These are phyloP conservation scores for Penicillium decumbens DNA, from an alignment of 2,329 filamentous ascomycete genomes.

Conservation along the genomic window DNA sequence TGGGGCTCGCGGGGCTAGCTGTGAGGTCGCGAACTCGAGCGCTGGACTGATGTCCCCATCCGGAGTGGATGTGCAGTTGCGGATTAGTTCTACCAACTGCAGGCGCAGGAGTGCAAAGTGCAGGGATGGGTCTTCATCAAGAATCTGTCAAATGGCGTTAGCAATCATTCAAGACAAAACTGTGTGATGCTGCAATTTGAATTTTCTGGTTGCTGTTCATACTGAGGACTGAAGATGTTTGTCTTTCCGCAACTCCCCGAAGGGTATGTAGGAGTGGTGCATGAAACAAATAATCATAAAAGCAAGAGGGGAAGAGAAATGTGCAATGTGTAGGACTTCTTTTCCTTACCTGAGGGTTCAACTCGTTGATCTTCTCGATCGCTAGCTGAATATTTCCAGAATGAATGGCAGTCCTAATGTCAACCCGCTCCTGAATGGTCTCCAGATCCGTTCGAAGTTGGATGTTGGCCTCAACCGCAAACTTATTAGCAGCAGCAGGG, in stretches of 20 bases:
- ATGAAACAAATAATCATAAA: conserved; percentile 98
- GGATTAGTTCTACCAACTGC: conserved; percentile 90
- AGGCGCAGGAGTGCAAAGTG: conserved; percentile 87
- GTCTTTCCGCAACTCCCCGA: conserved; percentile 82
- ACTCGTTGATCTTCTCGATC: conserved; percentile 80
- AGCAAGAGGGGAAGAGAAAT: conserved; percentile 29
- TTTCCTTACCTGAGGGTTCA: conserved; percentile 77
- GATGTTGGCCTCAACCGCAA: conserved; percentile 89
- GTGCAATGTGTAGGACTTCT: conserved; percentile 2
- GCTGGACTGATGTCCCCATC: conserved; percentile 73
- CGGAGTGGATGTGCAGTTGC: conserved; percentile 61
- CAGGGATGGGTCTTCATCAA: conserved; percentile 75
- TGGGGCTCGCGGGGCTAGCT: conserved; percentile 81
- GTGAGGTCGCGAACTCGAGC: conserved; percentile 77
- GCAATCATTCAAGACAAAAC: conserved; percentile 16
- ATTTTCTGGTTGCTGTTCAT: conserved; percentile 57
- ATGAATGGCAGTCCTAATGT: conserved; percentile 81
- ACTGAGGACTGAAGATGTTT: conserved; percentile 75
- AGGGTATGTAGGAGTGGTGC: conserved; percentile 97
- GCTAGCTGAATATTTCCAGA: conserved; percentile 78
- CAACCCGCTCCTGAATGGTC: conserved; percentile 70
- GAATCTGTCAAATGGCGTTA: conserved; percentile 57
- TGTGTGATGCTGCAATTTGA: conserved; percentile 11
- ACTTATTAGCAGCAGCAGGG: conserved; percentile 83
- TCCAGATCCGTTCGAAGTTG: conserved; percentile 65